These are phyloP conservation scores for Phytophthora hibernalis DNA, from an alignment of 352 stramenopile species.

Conservation along the genomic window DNA sequence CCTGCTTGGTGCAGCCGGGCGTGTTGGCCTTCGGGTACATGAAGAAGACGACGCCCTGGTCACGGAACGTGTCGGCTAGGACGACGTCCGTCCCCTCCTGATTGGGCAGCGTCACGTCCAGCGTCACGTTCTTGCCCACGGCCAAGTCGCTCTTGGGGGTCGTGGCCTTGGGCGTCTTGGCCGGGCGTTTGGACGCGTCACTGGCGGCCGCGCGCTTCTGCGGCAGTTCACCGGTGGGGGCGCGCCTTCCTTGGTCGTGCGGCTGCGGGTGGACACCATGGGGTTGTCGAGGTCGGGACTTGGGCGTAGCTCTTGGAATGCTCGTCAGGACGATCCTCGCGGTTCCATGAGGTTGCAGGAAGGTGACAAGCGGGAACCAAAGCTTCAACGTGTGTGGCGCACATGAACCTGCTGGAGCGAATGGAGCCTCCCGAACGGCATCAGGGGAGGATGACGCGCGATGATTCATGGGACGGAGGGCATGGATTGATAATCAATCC, in stretches of 20 bases:
- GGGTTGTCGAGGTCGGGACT: neutral
- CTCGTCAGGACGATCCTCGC: conserved; percentile 15
- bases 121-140: conserved; percentile 57
- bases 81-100: conserved; percentile 67
- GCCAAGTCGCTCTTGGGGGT: conserved; percentile 61
- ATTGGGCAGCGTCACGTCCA: conserved; percentile 77
- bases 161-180: conserved; percentile 64
- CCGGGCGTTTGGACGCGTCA: conserved; percentile 38
- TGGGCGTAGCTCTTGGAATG: conserved; percentile 22
- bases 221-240: conserved; percentile 27
- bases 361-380: conserved; percentile 11
- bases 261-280: conserved; percentile 71
- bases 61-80: conserved; percentile 77
- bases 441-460: neutral
- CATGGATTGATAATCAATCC: too few relatives aligned
- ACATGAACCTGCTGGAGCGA: neutral
- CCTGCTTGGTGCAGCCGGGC: conserved; percentile 89
- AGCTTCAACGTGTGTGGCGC: conserved; percentile 21
- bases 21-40: conserved; percentile 91
- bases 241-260: conserved; percentile 35
- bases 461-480: neutral
- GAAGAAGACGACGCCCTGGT: conserved; percentile 87
- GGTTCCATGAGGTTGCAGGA: conserved; percentile 37
- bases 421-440: neutral
- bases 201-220: conserved; percentile 37